Base-by-base conservation (phyloP, 305 asterid genomes). In the Nicotiana rustica region DNA sequence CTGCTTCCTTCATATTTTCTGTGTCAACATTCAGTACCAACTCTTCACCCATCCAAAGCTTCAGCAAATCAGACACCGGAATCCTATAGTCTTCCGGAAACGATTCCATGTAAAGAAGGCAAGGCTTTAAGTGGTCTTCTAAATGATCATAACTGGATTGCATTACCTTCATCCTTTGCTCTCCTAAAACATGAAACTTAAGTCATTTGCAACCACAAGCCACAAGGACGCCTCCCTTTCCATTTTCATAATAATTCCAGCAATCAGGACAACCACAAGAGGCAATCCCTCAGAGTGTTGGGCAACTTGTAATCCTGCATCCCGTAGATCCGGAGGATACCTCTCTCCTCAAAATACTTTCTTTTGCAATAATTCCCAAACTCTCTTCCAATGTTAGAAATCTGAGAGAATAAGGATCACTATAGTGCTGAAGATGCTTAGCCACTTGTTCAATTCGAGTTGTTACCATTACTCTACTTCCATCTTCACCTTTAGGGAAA, bases 401-500 rank as follows among this genome's bases (percentile, higher is more conserved):
- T 38, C 44, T 38, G 6, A 38, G 44, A 38, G 44, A 38, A 38
- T 38, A 38, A 38, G 44, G 44, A 38, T 6, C 9, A 38, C 44
- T 38, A 8, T 8, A 5, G 44, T 38, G 44, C 6, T 38, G 44
- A 7, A 38, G 44, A 38, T 38, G 44, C 44, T 38, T 38, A 38
- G 44, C 44, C 44, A 36, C 44, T 36, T 5, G 2, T 36, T 36
- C 21, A 44, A 68, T 49, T 6, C 82, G 59, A 35, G 81, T 61
- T 0, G 85, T 85, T n/a, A 85, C 17, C 6, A 85, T 44, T 5
- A 85, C 55, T 71, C 88, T 85, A 25, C 85, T 85, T 59, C 85
- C 61, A 14, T 78, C 14, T 12, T 29, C 1, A 9, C 25, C 82
- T 0, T 62, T n/a, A 47, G 85, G 85, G 21, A 85, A 82, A 15